A percentile compares a stretch with the other conserved stretches of the same genome.
These are phyloP conservation scores for Pythium rhizo-oryzae DNA, from an alignment of 352 stramenopile species.

Conservation along the genomic window DNA sequence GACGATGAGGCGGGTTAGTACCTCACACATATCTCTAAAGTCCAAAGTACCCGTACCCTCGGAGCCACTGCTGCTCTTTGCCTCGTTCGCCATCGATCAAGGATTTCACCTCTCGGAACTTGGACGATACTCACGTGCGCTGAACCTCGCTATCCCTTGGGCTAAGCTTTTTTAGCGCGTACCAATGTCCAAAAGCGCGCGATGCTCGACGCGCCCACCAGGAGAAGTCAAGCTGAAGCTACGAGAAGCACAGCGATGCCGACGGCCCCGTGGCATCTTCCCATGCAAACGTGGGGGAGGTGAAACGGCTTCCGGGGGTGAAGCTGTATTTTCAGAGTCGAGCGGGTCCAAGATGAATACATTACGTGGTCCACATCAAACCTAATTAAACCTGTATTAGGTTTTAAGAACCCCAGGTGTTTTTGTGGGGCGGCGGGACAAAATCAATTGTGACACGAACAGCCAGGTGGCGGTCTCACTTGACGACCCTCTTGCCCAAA, in stretches of 20 bases:
- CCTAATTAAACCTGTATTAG: constrained; percentile 1
- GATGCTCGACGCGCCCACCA: too few species aligned
- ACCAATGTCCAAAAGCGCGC: too few species aligned
- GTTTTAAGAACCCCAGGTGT: constrained; percentile 18
- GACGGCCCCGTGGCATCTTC: constrained; percentile 23
- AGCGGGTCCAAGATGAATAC: constrained; percentile 9
- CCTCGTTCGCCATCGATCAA: neutral
- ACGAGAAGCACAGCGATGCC: too few species aligned
- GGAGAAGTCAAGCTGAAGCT: too few species aligned
- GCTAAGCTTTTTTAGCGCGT: too few species aligned
- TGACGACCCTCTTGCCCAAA: neutral
- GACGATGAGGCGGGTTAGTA: too few species aligned
- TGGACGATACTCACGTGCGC: constrained; percentile 15
- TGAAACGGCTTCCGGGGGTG: constrained; percentile 3
- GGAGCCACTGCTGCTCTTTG: neutral
- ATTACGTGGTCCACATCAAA: constrained; percentile 21
- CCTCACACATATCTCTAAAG: neutral
- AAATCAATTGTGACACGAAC: too few species aligned
- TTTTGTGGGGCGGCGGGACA: neutral
- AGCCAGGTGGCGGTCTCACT: constrained; percentile 8
- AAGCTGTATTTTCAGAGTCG: constrained; percentile 1
- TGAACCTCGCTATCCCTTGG: too few species aligned
- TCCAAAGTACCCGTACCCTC: neutral
- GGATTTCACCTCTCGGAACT: too few species aligned
- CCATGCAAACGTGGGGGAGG: neutral